Conservation (phyloP, 257 asterid species). For the Jacaranda mimosifolia region DNA sequence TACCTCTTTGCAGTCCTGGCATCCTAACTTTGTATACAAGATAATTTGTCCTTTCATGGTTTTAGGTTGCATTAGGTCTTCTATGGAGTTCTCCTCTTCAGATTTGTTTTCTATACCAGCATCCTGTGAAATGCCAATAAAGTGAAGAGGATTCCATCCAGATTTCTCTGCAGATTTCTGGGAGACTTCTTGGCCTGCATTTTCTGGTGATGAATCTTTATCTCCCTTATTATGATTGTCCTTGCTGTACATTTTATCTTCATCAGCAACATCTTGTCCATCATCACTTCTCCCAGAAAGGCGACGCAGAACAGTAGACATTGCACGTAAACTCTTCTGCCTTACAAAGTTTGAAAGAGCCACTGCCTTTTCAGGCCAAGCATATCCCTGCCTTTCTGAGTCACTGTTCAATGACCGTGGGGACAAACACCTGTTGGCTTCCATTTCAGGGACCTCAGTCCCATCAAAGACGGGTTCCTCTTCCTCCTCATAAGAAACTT, state of each 20-base stretch:
- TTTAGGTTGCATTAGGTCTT: slow-evolving; percentile 50
- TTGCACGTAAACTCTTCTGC: slow-evolving; percentile 77
- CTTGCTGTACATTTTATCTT: slow-evolving; percentile 31
- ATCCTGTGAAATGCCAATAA: slow-evolving; percentile 63
- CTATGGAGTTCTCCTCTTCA: slow-evolving; percentile 34
- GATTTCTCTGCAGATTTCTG: slow-evolving; percentile 50
- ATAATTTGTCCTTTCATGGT: slow-evolving; percentile 83
- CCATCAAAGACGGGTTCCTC: slow-evolving; percentile 82
- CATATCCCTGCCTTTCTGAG: slow-evolving; percentile 57
- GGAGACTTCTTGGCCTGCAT: slow-evolving; percentile 46
- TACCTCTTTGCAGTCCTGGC: slow-evolving; percentile 67
- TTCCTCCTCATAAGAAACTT: slow-evolving; percentile 54
- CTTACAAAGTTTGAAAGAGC: slow-evolving; percentile 73
- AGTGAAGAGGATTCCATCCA: slow-evolving; percentile 76
- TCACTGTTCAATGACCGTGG: slow-evolving; percentile 44
- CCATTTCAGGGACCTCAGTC: slow-evolving; percentile 65
- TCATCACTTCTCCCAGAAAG: slow-evolving; percentile 77
- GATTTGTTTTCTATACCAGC: slow-evolving; percentile 51
- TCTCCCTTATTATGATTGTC: slow-evolving; percentile 33
- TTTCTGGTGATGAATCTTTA: slow-evolving; percentile 43
- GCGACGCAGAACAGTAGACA: slow-evolving; percentile 74
- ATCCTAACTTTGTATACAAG: slow-evolving; percentile 77
- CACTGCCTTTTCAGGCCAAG: slow-evolving; percentile 88
- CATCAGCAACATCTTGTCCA: slow-evolving; percentile 53
- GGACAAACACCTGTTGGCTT: slow-evolving; percentile 48